These are phyloP conservation scores for Wallacemonas rigidus DNA, from an alignment of 208 protist genomes.

Conservation along the genomic window DNA sequence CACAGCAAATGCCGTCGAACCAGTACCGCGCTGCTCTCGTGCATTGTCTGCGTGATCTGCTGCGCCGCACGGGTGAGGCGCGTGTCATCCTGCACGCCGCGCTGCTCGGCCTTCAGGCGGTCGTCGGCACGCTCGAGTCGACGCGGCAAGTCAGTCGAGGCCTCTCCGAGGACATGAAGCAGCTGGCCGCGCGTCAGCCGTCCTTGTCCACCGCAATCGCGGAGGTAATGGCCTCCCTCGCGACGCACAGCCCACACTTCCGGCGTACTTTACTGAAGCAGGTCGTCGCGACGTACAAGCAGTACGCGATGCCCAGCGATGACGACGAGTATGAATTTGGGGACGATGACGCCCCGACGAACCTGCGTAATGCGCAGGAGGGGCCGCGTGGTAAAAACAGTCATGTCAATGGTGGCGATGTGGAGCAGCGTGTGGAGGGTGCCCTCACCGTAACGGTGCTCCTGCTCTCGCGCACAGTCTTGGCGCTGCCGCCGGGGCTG, in stretches of 20 bases:
- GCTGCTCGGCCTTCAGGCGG: constrained; percentile 41
- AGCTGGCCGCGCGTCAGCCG: constrained; percentile 34
- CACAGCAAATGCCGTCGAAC: constrained; percentile 51
- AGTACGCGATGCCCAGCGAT: background rate
- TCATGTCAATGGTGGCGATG: background rate
- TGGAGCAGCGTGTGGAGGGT: background rate
- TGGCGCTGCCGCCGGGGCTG: constrained; percentile 8
- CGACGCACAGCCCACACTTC: constrained; percentile 19
- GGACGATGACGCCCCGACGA: too few species aligned
- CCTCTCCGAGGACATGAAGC: constrained; percentile 48
- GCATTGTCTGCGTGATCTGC: constrained; percentile 43
- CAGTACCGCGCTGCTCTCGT: constrained; percentile 48
- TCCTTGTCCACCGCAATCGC: constrained; percentile 29
- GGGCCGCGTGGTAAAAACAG: background rate
- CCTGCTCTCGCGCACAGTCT: constrained; percentile 7
- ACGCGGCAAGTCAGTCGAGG: constrained; percentile 44
- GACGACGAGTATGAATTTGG: background rate
- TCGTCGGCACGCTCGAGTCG: constrained; percentile 51
- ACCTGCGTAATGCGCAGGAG: too few species aligned
- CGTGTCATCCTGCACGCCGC: constrained; percentile 56
- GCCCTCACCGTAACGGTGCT: constrained; percentile 10
- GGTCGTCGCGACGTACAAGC: constrained; percentile 17
- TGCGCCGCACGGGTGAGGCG: constrained; percentile 35
- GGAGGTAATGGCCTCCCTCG: constrained; percentile 35
- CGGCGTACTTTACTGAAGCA: constrained; percentile 12